phyloP scores from a whole-genome alignment of 306 rosid species.

The Pueraria montana region DNA sequence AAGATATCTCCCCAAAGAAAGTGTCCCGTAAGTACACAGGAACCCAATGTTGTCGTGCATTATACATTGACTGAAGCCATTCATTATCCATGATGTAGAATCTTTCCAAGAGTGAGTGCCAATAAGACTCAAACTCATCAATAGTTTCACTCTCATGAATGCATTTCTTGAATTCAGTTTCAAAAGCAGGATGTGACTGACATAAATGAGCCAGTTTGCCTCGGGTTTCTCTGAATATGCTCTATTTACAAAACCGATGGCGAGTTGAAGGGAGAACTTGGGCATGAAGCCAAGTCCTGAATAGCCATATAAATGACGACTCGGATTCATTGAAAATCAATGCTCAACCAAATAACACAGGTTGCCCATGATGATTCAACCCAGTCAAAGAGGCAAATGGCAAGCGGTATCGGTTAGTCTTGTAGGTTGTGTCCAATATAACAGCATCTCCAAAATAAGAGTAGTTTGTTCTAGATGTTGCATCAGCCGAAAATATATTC shows the following conservation, averaged over 20 bases:
- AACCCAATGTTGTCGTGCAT: conserved; percentile 79
- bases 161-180: conserved; percentile 69
- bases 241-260: conserved; percentile 72
- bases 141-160: conserved; percentile 67
- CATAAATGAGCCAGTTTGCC: conserved; percentile 71
- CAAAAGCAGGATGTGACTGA: conserved; percentile 71
- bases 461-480: no score
- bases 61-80: conserved; percentile 88
- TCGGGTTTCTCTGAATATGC: conserved; percentile 69
- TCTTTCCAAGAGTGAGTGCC: conserved; percentile 73
- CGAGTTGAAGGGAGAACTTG: conserved; percentile 77
- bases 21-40: conserved; percentile 77
- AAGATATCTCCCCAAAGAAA: conserved; percentile 76
- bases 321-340: no score
- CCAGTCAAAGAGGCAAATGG: no score
- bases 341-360: no score
- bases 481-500: no score
- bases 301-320: no score
- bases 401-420: no score
- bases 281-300: conserved; percentile 8
- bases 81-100: conserved; percentile 76
- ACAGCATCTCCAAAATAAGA: no score
- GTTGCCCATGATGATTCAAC: no score
- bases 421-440: no score
- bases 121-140: conserved; percentile 77